These are phyloP conservation scores for Fusarium concolor DNA, from an alignment of 2,329 filamentous ascomycete species.

Conservation along the genomic window DNA sequence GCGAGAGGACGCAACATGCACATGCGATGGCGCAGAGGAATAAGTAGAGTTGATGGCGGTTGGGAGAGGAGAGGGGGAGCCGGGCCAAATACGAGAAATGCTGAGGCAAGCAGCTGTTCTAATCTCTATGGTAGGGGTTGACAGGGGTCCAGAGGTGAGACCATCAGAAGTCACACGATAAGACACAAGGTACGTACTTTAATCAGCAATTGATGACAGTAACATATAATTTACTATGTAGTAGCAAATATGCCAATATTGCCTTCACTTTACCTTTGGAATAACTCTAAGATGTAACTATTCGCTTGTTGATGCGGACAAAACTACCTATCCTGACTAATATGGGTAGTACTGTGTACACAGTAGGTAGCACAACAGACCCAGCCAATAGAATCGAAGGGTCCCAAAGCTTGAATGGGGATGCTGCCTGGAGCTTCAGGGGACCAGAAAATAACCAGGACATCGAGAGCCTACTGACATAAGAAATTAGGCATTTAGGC, in stretches of 20 bases:
- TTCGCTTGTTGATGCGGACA: background rate
- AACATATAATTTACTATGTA: background rate
- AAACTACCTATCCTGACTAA: too few relatives aligned
- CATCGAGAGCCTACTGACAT: too few relatives aligned
- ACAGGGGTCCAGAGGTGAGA: slow-evolving; percentile 20
- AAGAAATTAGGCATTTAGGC: too few relatives aligned
- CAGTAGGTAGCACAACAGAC: background rate
- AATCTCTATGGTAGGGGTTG: background rate
- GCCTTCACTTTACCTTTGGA: background rate
- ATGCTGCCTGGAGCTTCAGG: background rate
- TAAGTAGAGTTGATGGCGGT: background rate
- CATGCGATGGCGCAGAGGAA: background rate
- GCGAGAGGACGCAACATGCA: background rate
- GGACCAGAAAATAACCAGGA: too few relatives aligned
- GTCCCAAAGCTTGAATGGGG: slow-evolving; percentile 7
- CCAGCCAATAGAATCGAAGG: background rate
- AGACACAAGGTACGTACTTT: background rate
- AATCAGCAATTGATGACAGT: background rate
- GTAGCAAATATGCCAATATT: background rate
- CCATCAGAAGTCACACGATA: slow-evolving; percentile 18
- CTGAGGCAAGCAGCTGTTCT: background rate
- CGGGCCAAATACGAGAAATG: slow-evolving; percentile 14
- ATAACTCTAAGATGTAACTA: background rate
- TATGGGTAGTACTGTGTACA: background rate
- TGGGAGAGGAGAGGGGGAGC: background rate